Percentiles rank a stretch among this genome's conserved stretches.
phyloP scores from a whole-genome alignment of 2,329 filamentous ascomycete genomes.

The Pyrenochaeta sp. region DNA sequence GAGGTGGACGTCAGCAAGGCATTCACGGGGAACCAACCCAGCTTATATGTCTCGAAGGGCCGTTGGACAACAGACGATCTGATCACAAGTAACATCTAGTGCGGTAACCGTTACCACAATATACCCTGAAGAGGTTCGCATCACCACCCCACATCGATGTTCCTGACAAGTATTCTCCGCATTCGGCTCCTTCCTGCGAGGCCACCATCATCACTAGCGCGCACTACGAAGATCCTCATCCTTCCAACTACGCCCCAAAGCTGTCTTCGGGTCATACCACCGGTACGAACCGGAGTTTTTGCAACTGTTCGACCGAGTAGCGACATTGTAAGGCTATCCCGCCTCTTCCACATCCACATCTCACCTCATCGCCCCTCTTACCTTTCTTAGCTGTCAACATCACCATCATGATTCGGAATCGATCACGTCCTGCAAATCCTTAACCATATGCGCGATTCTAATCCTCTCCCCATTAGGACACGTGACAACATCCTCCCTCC shows the following conservation, averaged over 20 bases:
- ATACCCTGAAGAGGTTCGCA: neutral
- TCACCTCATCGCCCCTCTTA: neutral
- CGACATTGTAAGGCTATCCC: too few species aligned
- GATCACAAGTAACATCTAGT: neutral
- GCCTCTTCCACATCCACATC: neutral
- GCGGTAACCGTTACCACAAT: neutral
- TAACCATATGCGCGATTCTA: constrained; percentile 45
- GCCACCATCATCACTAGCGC: constrained; percentile 14
- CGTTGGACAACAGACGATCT: neutral
- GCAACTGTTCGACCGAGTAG: too few species aligned
- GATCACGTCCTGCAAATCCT: constrained; percentile 25
- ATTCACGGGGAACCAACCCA: neutral
- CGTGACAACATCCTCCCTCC: constrained; percentile 40
- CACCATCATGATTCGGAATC: too few species aligned
- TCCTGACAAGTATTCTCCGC: constrained; percentile 7
- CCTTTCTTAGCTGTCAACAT: too few species aligned
- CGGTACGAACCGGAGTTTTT: neutral
- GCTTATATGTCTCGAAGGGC: neutral
- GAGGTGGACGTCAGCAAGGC: neutral
- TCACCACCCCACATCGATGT: constrained; percentile 4
- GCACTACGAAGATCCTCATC: neutral
- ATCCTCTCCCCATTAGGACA: constrained; percentile 47
- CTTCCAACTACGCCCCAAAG: neutral
- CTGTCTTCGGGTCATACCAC: constrained; percentile 12
- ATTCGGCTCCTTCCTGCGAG: constrained; percentile 24